Base-by-base conservation (phyloP, 495 filamentous ascomycete genomes). In the Parachaetomium inaequale region DNA sequence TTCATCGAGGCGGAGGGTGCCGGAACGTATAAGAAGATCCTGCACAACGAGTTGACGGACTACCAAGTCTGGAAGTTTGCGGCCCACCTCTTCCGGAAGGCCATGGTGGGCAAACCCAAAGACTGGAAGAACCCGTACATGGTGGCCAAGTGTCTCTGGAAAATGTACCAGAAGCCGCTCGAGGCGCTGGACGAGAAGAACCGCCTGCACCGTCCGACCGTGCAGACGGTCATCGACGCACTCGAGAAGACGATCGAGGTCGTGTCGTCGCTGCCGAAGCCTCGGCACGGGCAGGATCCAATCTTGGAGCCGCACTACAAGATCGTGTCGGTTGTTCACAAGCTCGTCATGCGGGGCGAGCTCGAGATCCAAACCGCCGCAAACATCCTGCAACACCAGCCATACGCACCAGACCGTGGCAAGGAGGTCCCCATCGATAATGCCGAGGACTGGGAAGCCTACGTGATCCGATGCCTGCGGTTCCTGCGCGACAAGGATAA, bases 231-330 rank as follows among this genome's bases (percentile, higher is more conserved):
- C 12, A 67, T 95, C 25, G 79, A 85, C 45, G 79, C 72, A 2
- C 63, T 96, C 43, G 81, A 88, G 21, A 84, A 84, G 63, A 87
- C 93, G 0, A 87, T 97, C 62, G 78, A 90, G 63, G 81, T 85
- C 5, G 82, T 76, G 14, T 69, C 69, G 5, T 70, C 70, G 12
- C 40, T 95, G n/a, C 92, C 91, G 7, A 88, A 91, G 66, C 89
- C 87, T 23, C 88, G 83, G 55, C 87, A 94, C 65, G 87, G 85
- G 15, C 80, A 88, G 59, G 91, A 98, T 62, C 92, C 91, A 0
- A 89, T 95, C 23, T 84, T 99, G 26, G 94, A 98, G 72, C 95
- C 94, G 15, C 93, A 97, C 69, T 98, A 96, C 75, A 98, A 97
- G 74, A 87, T 98, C 29, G 82, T 96, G 28, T 93, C 91, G 15